phyloP scores from a whole-genome alignment of 352 stramenopile species.

The Phytopythium boreale region DNA sequence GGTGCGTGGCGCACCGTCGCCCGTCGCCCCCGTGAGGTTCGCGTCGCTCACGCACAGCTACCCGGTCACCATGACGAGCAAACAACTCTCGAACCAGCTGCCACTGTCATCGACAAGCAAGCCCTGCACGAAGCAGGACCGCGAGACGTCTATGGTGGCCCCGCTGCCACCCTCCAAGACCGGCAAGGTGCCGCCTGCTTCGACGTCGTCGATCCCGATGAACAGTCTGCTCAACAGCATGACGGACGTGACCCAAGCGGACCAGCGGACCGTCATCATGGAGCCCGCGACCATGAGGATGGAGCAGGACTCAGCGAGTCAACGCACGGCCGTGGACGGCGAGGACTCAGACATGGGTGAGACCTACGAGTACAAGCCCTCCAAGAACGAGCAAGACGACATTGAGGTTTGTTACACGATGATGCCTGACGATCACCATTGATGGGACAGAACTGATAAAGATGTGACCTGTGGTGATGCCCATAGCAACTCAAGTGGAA shows the following conservation, averaged over 20 bases:
- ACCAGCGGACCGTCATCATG: slow-evolving; percentile 57
- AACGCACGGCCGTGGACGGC: slow-evolving; percentile 8
- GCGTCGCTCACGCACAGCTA: slow-evolving; percentile 60
- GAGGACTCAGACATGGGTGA: slow-evolving; percentile 33
- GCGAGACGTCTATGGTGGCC: neutral
- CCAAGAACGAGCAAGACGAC: slow-evolving; percentile 63
- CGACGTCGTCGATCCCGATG: slow-evolving; percentile 16
- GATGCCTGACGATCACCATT: neutral
- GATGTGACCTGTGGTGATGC: neutral
- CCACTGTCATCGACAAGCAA: slow-evolving; percentile 3
- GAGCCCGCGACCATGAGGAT: slow-evolving; percentile 36
- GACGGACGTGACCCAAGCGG: slow-evolving; percentile 42
- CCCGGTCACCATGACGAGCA: slow-evolving; percentile 37
- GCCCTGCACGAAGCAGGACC: slow-evolving; percentile 18
- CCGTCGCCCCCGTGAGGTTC: slow-evolving; percentile 33
- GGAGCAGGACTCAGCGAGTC: slow-evolving; percentile 30
- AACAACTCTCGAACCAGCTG: slow-evolving; percentile 7
- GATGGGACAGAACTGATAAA: neutral
- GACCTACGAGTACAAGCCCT: slow-evolving; percentile 54
- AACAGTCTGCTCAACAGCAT: slow-evolving; percentile 33
- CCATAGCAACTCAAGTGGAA: slow-evolving; percentile 61
- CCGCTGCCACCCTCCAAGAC: neutral
- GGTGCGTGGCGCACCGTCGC: slow-evolving; percentile 6
- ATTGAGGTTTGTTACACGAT: slow-evolving; percentile 48
- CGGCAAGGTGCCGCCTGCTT: slow-evolving; percentile 7